Evolutionary conservation across 176 grass and related monocot genomes (phyloP).

Genomic region (Pontederia crassipes): DNA sequence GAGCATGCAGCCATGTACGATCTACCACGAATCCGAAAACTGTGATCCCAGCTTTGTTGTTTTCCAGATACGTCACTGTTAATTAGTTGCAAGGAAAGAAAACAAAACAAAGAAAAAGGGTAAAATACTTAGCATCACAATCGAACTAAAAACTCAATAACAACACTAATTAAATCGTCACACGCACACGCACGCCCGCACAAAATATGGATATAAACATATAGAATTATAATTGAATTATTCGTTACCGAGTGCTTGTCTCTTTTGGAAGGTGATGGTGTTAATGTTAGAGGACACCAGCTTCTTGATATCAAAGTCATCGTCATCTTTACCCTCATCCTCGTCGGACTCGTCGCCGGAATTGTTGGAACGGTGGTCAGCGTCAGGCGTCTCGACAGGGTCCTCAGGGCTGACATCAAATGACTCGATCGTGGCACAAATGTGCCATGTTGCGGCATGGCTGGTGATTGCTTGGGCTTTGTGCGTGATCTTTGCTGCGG

Average conservation of each 20-base stretch:
- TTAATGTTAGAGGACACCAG: constrained; percentile 17
- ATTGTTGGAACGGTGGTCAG: constrained; percentile 1
- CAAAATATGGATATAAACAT: no score
- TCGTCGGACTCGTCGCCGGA: constrained; percentile 15
- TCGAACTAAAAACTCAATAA: no score
- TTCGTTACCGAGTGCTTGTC: constrained; percentile 64
- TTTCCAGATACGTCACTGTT: constrained; percentile 88
- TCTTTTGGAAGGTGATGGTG: constrained; percentile 79
- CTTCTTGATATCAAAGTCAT: constrained; percentile 45
- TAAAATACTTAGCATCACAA: background rate
- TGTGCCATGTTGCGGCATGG: constrained; percentile 88
- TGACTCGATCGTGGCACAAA: constrained; percentile 68
- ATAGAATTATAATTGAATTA: no score
- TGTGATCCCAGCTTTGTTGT: constrained; percentile 88
- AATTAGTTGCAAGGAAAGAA: background rate
- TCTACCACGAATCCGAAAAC: constrained; percentile 90
- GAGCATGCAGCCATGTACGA: constrained; percentile 62
- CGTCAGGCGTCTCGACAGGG: background rate
- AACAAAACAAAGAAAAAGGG: background rate
- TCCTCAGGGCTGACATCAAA: constrained; percentile 2
- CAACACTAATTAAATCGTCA: background rate
- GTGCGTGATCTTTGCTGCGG: constrained; percentile 89
- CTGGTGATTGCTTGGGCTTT: constrained; percentile 81
- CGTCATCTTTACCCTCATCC: constrained; percentile 51
- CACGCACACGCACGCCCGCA: no score